Evolutionary conservation across 2,329 filamentous ascomycete species (phyloP), one percentile per base, ranked within the genome.

Genomic region (Neonectria neomacrospora): DNA sequence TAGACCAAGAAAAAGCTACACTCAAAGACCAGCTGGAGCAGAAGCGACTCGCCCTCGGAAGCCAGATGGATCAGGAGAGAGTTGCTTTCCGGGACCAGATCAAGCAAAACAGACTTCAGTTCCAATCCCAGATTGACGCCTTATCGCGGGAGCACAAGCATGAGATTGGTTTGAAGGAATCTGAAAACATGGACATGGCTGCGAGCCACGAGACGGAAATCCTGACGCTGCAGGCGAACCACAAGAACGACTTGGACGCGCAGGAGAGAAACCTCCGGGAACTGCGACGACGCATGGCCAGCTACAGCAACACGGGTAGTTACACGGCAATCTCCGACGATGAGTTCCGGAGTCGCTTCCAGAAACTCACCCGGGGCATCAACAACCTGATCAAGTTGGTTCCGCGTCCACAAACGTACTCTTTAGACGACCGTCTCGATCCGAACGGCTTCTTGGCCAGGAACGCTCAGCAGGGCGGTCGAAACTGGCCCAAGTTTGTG

Each of bases 401-500:
- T 1, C 62, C 57, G 1, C 18, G 54, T 1, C 62, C 62, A 0
- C 23, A 44, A 9, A 56, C 44, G 2, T 52, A 34, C 22, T 44
- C 34, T 0, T 20, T 56, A 14, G 54, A 32, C 22, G 42, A 34
- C 28, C 41, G 54, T 3, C 50, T 65, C 3, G 64, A 67, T 10
- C 58, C 64, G 1, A 44, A 48, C 9, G 30, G 20, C 32, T 67
- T 65, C 42, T 20, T 65, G 4, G 28, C 50, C 18, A 48, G 62
- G 18, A 65, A 48, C 16, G 44, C 64, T 5, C 54, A 58, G 3
- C 64, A 65, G 5, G 64, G 62, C 10, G 58, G 58, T 22, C 51
- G 62, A 10, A 62, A 53, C 28, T 67, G 62, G 62, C 62, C 64
- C 26, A 62, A 60, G 41, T 65, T 65, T 37, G 51, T 65, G 5